These are phyloP conservation scores for Colletotrichum theobromicola DNA, from an alignment of 2,329 filamentous ascomycete species.

Conservation along the genomic window DNA sequence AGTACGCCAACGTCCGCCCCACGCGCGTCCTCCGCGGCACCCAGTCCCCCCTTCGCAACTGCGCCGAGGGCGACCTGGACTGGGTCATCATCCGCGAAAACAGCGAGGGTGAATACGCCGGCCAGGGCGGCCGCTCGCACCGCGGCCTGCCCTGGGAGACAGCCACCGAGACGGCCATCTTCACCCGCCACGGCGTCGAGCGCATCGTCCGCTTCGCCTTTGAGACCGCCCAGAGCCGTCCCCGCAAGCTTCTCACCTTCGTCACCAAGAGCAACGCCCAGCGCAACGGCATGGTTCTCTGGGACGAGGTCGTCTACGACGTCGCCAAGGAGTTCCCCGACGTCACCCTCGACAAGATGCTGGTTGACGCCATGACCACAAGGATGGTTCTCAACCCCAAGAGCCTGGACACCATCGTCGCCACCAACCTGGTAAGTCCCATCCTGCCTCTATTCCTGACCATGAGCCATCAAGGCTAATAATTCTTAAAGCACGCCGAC, in stretches of 20 bases:
- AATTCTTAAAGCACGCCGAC: constrained; percentile 48
- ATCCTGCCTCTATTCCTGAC: accelerated
- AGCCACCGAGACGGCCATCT: constrained; percentile 67
- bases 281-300: constrained; percentile 71
- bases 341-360: constrained; percentile 66
- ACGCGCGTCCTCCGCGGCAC: constrained; percentile 64
- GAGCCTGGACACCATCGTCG: constrained; percentile 66
- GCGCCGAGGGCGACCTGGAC: constrained; percentile 58
- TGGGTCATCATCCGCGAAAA: constrained; percentile 73
- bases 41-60: constrained; percentile 56
- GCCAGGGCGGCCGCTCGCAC: constrained; percentile 67
- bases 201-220: constrained; percentile 69
- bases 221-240: constrained; percentile 55
- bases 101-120: constrained; percentile 69
- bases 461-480: not conserved
- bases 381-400: constrained; percentile 65
- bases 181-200: constrained; percentile 64
- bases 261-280: constrained; percentile 72
- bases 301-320: constrained; percentile 65
- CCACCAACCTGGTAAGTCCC: constrained; percentile 57
- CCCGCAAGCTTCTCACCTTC: constrained; percentile 63
- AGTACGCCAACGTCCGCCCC: constrained; percentile 71
- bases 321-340: constrained; percentile 64
- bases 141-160: constrained; percentile 60
- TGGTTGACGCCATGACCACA: constrained; percentile 57